Evolutionary conservation across 2,329 filamentous ascomycete genomes (phyloP), one percentile per base, ranked within the genome.

Genomic region (Sporothrix pseudoabietina): DNA sequence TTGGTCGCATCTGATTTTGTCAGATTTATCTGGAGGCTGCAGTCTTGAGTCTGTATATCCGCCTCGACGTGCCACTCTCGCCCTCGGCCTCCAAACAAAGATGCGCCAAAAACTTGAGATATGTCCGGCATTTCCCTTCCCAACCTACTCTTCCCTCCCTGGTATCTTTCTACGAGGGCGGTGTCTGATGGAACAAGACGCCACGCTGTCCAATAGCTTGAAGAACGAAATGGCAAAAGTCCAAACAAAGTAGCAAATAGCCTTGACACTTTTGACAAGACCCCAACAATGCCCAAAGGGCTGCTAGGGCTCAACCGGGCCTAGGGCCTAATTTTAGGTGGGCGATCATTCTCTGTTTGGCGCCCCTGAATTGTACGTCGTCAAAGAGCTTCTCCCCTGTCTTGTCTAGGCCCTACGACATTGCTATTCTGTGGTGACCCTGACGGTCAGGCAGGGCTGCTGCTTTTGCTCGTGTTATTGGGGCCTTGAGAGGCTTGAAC

Each of bases 111-210:
- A 19, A 26, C 26, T 6, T 12, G 14, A 49, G 14, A 19, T 49
- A 49, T 49, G 14, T 19, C 14, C 19, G 44, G 44, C 44, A 49
- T 49, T 49, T 49, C 14, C 3, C 12, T 12, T 3, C 12, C 12
- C 41, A 44, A 3, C 41, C 6, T 2, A 16, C 44, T 49, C 14
- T 6, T 49, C 14, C 14, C 14, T 6, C 19, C 14, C 14, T 49
- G 44, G 44, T 49, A 49, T 49, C 44, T 49, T 19, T 19, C 44
- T 19, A 3, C 66, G 30, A 69, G 66, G 47, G 66, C 66, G 66
- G 66, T 69, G 30, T 69, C 66, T 32, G 66, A 32, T 69, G 66
- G 66, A 54, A 69, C 47, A 69, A 68, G 44, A n/a, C 32, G 57
- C 57, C 32, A 39, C 32, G 12, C 26, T 14, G 35, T 8, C 7